Evolutionary conservation across 169 alveolate genomes (phyloP).

Genomic region (Cystoisospora suis): DNA sequence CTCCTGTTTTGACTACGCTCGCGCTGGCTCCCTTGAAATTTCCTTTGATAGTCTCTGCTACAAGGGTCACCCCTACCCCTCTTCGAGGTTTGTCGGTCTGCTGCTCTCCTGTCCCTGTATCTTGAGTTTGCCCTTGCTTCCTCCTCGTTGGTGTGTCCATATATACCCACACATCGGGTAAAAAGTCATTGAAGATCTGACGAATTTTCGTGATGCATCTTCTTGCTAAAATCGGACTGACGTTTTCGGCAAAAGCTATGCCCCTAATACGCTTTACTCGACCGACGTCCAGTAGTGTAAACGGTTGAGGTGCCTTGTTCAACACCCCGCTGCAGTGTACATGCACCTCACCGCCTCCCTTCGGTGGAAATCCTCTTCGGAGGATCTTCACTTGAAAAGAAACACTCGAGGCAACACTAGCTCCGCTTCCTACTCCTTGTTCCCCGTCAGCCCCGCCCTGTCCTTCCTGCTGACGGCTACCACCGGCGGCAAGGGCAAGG

Average conservation of each 20-base stretch:
- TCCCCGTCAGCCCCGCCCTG: neutral
- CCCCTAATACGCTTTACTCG: conserved; percentile 87
- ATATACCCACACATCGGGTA: conserved; percentile 91
- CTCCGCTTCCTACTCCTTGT: neutral
- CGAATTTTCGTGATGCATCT: conserved; percentile 81
- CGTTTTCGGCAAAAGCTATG: conserved; percentile 77
- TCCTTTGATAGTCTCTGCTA: conserved; percentile 84
- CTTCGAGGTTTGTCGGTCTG: conserved; percentile 55
- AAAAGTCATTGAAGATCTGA: conserved; percentile 82
- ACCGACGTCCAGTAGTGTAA: conserved; percentile 80
- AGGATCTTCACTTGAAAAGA: conserved; percentile 54
- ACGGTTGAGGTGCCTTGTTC: conserved; percentile 74
- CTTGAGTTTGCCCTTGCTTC: conserved; percentile 50
- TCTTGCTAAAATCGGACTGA: conserved; percentile 76
- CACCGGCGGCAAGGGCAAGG: neutral
- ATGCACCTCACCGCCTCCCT: conserved; percentile 81
- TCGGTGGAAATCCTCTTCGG: conserved; percentile 80
- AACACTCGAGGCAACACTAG: neutral
- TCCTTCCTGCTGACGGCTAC: too few species aligned
- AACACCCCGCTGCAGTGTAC: conserved; percentile 74
- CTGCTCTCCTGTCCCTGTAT: neutral
- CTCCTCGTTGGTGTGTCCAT: conserved; percentile 76
- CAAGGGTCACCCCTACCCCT: conserved; percentile 88
- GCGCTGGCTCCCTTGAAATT: conserved; percentile 58
- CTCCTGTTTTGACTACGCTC: neutral